Evolutionary conservation across 2,329 filamentous ascomycete genomes (phyloP).

Genomic region (Nemania serpens): DNA sequence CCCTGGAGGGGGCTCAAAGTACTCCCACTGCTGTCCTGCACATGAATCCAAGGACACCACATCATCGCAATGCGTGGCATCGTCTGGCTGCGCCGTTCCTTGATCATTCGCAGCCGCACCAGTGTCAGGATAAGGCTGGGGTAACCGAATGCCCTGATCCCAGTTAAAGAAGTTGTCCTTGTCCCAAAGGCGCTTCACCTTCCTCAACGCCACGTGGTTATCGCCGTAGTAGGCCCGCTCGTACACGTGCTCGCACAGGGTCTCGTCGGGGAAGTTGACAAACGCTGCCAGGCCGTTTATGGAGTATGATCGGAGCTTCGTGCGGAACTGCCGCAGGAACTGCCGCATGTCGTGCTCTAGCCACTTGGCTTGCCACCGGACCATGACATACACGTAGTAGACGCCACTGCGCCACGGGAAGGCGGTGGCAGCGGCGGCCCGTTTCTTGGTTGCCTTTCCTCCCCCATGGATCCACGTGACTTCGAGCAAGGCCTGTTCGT

Average conservation of each 20-base stretch:
- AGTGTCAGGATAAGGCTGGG: too few species aligned
- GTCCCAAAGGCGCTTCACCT: conserved; percentile 40
- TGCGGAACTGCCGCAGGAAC: conserved; percentile 32
- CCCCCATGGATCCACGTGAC: conserved; percentile 39
- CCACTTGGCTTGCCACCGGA: conserved; percentile 42
- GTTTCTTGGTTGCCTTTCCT: neutral
- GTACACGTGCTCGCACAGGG: conserved; percentile 7
- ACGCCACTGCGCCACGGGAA: conserved; percentile 39
- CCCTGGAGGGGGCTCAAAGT: too few species aligned
- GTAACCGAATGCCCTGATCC: conserved; percentile 32
- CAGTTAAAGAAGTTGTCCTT: conserved; percentile 37
- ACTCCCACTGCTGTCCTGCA: too few species aligned
- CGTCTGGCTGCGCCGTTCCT: too few species aligned
- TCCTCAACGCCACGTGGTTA: conserved; percentile 33
- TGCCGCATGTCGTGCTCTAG: conserved; percentile 39
- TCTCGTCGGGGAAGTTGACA: conserved; percentile 40
- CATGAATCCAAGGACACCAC: too few species aligned
- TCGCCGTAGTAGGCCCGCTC: conserved; percentile 42
- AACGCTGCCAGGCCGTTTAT: conserved; percentile 34
- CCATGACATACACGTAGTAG: conserved; percentile 40
- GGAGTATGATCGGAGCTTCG: conserved; percentile 30
- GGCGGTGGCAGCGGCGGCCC: conserved; percentile 38
- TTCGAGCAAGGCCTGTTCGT: conserved; percentile 25
- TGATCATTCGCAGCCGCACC: too few species aligned
- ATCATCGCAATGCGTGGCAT: too few species aligned